phyloP scores from a whole-genome alignment of 2,329 filamentous ascomycete species.

The Escovopsis sp. region DNA sequence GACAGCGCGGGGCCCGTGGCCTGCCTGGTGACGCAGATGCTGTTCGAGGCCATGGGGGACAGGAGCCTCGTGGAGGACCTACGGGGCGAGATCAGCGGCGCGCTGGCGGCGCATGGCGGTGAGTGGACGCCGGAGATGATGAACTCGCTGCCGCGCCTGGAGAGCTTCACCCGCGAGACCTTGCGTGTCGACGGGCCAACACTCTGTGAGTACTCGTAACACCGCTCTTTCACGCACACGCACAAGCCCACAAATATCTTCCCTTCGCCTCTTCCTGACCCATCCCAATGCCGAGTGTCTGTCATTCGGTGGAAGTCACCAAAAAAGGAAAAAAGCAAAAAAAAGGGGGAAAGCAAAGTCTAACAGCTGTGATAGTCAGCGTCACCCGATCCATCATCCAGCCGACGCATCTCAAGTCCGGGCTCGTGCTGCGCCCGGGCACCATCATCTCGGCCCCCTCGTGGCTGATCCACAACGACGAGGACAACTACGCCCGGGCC shows the following conservation, averaged over 20 bases:
- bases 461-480: constrained; percentile 4
- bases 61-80: neutral
- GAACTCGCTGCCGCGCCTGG: constrained; percentile 4
- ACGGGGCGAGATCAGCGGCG: neutral
- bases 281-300: no score
- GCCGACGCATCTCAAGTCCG: constrained; percentile 2
- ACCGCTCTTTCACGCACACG: neutral
- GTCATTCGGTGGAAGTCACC: neutral
- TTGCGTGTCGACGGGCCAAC: constrained; percentile 4
- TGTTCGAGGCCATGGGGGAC: constrained; percentile 2
- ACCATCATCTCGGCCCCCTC: constrained; percentile 2
- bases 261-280: neutral
- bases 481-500: constrained; percentile 3
- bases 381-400: constrained; percentile 3
- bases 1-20: constrained; percentile 4
- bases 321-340: no score
- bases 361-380: constrained; percentile 1
- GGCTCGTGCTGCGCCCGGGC: neutral
- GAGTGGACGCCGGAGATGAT: constrained; percentile 2
- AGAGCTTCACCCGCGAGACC: constrained; percentile 4
- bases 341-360: no score
- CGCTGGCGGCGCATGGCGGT: neutral
- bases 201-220: constrained; percentile 1
- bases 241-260: no score
- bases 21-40: constrained; percentile 2